A percentile compares a stretch with the other conserved stretches of the same genome.
These are phyloP conservation scores for Aureobasidium lini DNA, from an alignment of 2,329 filamentous ascomycete genomes.

Conservation along the genomic window DNA sequence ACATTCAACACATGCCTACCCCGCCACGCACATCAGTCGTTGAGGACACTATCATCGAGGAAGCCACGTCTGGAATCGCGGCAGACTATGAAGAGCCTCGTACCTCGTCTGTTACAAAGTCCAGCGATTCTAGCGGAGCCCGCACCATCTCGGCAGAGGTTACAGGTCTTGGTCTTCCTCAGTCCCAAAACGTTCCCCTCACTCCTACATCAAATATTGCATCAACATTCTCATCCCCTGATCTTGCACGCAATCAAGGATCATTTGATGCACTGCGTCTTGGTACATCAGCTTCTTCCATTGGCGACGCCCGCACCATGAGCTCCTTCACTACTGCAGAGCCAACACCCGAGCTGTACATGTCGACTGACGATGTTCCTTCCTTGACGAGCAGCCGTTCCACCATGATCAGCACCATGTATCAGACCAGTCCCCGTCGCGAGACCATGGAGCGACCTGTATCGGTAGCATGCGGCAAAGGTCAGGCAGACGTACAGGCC, in stretches of 20 bases:
- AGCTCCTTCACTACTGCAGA: constrained; percentile 66
- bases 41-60: constrained; percentile 29
- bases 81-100: constrained; percentile 42
- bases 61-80: constrained; percentile 35
- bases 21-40: constrained; percentile 12
- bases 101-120: constrained; percentile 42
- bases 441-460: constrained; percentile 21
- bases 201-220: constrained; percentile 58
- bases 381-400: constrained; percentile 70
- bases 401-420: constrained; percentile 64
- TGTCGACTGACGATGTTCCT: constrained; percentile 66
- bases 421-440: constrained; percentile 32
- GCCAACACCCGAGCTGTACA: constrained; percentile 61
- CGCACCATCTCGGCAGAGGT: constrained; percentile 29
- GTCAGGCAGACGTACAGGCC: constrained; percentile 12
- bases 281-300: constrained; percentile 67
- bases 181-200: constrained; percentile 45
- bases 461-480: constrained; percentile 1
- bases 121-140: constrained; percentile 41
- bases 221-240: constrained; percentile 55
- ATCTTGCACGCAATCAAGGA: constrained; percentile 53
- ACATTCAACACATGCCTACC: not conserved
- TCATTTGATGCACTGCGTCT: constrained; percentile 63
- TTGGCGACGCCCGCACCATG: constrained; percentile 63
- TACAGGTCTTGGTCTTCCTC: constrained; percentile 26